Percentiles rank a stretch among this genome's conserved stretches.
Conservation (phyloP, 2,329 filamentous ascomycete genomes). For the Emericellopsis atlantica region DNA sequence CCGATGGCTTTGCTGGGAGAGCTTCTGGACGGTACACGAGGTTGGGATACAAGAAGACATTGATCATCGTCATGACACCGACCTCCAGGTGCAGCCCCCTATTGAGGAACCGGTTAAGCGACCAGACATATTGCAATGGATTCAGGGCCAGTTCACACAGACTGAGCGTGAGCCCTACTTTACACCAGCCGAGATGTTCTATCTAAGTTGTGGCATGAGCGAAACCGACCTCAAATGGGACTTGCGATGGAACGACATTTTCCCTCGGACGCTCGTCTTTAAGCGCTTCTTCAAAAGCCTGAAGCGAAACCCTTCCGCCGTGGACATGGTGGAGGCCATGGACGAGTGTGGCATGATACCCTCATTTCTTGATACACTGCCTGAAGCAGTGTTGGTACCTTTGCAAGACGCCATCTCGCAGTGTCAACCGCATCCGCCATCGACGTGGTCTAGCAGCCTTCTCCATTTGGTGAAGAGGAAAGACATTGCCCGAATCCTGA, state of each 20-base stretch:
- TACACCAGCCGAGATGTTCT: conserved; percentile 31
- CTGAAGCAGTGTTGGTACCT: conserved; percentile 69
- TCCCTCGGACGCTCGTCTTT: conserved; percentile 60
- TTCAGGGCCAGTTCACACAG: conserved; percentile 31
- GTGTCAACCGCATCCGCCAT: conserved; percentile 72
- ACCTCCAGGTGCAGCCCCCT: conserved; percentile 16
- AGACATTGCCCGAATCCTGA: conserved; percentile 60
- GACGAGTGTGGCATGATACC: conserved; percentile 54
- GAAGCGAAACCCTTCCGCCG: conserved; percentile 33
- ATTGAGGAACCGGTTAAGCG: conserved; percentile 19
- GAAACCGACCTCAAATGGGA: conserved; percentile 21
- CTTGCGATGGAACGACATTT: conserved; percentile 30
- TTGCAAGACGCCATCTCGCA: conserved; percentile 74
- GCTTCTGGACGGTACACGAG: conserved; percentile 35
- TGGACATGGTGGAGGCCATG: conserved; percentile 63
- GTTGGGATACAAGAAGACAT: conserved; percentile 38
- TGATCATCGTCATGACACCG: conserved; percentile 22
- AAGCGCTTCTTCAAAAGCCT: conserved; percentile 52
- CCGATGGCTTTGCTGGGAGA: conserved; percentile 64
- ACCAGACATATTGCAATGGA: conserved; percentile 40
- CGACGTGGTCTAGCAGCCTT: conserved; percentile 59
- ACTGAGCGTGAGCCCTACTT: conserved; percentile 22
- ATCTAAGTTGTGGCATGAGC: conserved; percentile 20
- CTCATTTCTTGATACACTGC: conserved; percentile 65
- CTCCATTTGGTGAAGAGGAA: conserved; percentile 68